Percentiles rank a stretch among this genome's conserved stretches.
Conservation (phyloP, 768 basidiomycete genomes). For the Lactarius trivialis region DNA sequence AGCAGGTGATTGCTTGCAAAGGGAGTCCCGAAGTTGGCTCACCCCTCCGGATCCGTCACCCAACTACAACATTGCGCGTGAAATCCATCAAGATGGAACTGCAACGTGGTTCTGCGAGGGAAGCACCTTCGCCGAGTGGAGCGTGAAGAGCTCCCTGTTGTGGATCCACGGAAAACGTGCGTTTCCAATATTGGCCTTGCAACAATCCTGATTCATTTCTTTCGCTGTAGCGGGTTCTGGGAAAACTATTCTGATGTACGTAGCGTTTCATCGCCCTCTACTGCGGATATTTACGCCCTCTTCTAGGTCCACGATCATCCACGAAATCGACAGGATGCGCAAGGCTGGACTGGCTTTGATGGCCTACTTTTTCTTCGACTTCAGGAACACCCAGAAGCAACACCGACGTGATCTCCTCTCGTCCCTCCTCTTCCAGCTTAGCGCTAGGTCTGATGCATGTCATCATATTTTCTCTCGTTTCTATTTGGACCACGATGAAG, state of each 20-base stretch:
- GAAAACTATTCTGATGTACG: neutral
- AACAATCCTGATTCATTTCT: neutral
- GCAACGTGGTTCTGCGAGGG: neutral
- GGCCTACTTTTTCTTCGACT: too few species aligned
- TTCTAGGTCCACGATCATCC: neutral
- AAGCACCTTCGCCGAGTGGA: neutral
- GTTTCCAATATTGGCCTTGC: neutral
- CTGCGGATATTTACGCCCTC: neutral
- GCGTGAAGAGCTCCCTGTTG: neutral
- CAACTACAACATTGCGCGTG: neutral
- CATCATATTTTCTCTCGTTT: too few species aligned
- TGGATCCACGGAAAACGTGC: neutral
- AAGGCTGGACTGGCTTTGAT: too few species aligned
- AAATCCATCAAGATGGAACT: neutral
- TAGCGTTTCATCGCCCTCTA: neutral
- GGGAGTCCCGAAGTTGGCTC: neutral
- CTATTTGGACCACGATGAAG: too few species aligned
- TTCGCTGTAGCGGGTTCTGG: neutral
- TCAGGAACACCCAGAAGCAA: too few species aligned
- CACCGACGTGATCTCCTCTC: too few species aligned
- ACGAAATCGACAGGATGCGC: neutral
- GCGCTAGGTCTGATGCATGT: too few species aligned
- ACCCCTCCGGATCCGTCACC: neutral
- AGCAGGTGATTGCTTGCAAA: neutral
- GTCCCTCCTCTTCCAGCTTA: too few species aligned